These are phyloP conservation scores for Dendrobium catenatum DNA, from an alignment of 106 monocot genomes.

Conservation along the genomic window DNA sequence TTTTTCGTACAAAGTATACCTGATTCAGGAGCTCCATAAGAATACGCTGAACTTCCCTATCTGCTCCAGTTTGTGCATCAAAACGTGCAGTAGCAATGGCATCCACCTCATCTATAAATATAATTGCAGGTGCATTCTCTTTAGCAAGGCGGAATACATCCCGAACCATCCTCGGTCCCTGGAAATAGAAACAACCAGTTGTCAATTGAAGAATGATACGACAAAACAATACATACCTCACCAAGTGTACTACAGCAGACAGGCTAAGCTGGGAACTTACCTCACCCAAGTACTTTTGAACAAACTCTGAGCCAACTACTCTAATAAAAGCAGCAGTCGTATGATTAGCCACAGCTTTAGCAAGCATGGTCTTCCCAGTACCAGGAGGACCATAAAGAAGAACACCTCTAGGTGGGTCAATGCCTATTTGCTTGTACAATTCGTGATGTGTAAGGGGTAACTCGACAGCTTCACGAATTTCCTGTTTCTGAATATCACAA, in stretches of 20 bases:
- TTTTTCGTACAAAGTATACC: slow-evolving; percentile 21
- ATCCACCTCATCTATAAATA: slow-evolving; percentile 99
- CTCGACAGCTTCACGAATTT: slow-evolving; percentile 94
- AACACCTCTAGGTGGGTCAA: slow-evolving; percentile 92
- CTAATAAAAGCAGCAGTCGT: slow-evolving; percentile 95
- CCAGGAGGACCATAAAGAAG: slow-evolving; percentile 94
- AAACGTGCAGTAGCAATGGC: slow-evolving; percentile 95
- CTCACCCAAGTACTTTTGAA: slow-evolving; percentile 99
- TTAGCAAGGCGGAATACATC: slow-evolving; percentile 99
- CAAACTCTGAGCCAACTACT: slow-evolving; percentile 97
- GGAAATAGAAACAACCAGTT: neutral
- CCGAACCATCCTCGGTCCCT: slow-evolving; percentile 98
- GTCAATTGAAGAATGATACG: neutral
- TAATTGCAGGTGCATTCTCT: slow-evolving; percentile 99
- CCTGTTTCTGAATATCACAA: slow-evolving; percentile 97
- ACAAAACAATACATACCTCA: neutral
- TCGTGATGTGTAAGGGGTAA: slow-evolving; percentile 91
- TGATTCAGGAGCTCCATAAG: slow-evolving; percentile 98
- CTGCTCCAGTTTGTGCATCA: slow-evolving; percentile 99
- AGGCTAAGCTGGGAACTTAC: slow-evolving; percentile 21
- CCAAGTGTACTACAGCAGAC: neutral
- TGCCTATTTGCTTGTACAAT: slow-evolving; percentile 93
- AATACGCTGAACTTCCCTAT: slow-evolving; percentile 96
- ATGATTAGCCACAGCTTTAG: slow-evolving; percentile 92
- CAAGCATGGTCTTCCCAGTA: slow-evolving; percentile 98